Base-by-base conservation (phyloP, 2,329 filamentous ascomycete species). In the Penicillium sp. region DNA sequence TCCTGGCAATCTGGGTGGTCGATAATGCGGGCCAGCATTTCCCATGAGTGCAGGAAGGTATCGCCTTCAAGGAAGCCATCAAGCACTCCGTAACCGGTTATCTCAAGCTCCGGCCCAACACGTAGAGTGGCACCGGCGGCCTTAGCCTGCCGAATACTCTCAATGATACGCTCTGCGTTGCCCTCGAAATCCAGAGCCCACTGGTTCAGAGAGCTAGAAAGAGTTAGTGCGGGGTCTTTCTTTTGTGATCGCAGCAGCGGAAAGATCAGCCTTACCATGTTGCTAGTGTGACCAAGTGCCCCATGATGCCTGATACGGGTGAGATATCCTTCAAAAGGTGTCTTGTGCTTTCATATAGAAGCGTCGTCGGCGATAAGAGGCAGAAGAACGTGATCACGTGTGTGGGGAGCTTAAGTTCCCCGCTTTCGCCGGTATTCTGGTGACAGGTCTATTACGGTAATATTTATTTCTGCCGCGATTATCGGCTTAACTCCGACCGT, bases 41-140 rank as follows among this genome's bases (percentile, higher is more conserved):
- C 83, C 77, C 81, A 82, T 4, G 77, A 79, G 63, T 84, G 79
- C 3, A 79, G 64, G 60, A 78, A 80, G 13, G 76, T 75, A 63
- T 83, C 84, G 7, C 64, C 66, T 64, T 84, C 80, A 8, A 80
- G 71, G 54, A 81, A 86, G 59, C 87, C 84, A 64, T 89, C 86
- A 6, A 87, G 77, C 60, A 82, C 34, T 35, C 49, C 49, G 37
- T 56, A 59, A 38, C 82, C 83, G n/a, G 74, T 75, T 41, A 79
- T 76, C 57, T 78, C 76, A 5, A 79, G 70, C 64, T 72, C 81
- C 2, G 77, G 81, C 3, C 81, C 80, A 2, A 80, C 77, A 43
- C 84, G 76, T n/a, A 87, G 67, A 9, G 75, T 79, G n/a, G 84
- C 83, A 22, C 82, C 80, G 3, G 75, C 74, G 39, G 71, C 72